phyloP scores from a whole-genome alignment of 495 filamentous ascomycete genomes.

The Podospora bellae-mahoneyi region DNA sequence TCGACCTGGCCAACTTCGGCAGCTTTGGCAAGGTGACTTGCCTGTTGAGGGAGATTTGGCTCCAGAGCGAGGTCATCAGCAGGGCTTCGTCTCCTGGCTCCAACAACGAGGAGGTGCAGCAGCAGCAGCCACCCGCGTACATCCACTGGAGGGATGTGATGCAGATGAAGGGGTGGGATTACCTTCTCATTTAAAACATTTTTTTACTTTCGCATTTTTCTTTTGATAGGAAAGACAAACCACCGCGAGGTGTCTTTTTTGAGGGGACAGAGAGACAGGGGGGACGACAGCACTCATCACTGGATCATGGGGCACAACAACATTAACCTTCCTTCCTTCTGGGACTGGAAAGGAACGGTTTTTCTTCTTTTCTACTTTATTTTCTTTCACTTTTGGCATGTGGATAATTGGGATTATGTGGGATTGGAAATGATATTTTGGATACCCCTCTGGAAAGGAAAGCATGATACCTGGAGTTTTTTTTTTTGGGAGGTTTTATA shows the following conservation, averaged over 20 bases:
- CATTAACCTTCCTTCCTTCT: neutral
- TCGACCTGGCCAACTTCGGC: conserved; percentile 68
- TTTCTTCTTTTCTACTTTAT: too few relatives aligned
- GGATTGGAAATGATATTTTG: too few relatives aligned
- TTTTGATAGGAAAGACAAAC: conserved; percentile 1
- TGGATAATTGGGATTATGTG: too few relatives aligned
- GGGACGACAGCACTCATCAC: neutral
- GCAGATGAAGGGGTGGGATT: conserved; percentile 87
- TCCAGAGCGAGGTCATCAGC: conserved; percentile 54
- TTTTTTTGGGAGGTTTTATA: too few relatives aligned
- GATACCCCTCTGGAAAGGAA: too few relatives aligned
- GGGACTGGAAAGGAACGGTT: too few relatives aligned
- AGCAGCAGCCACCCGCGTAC: conserved; percentile 38
- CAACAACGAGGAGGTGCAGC: conserved; percentile 42
- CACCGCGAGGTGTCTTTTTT: conserved; percentile 16
- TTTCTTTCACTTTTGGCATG: too few relatives aligned
- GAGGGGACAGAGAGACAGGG: neutral
- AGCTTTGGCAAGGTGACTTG: conserved; percentile 81
- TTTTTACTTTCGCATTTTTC: conserved; percentile 16
- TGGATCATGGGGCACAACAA: neutral
- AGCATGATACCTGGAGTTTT: too few relatives aligned
- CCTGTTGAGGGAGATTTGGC: conserved; percentile 81
- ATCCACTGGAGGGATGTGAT: conserved; percentile 95
- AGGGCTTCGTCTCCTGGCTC: conserved; percentile 18
- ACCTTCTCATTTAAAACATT: conserved; percentile 71